A percentile compares a stretch with the other conserved stretches of the same genome.
These are phyloP conservation scores for Ophiostoma ips DNA, from an alignment of 2,329 filamentous ascomycete species.

Conservation along the genomic window DNA sequence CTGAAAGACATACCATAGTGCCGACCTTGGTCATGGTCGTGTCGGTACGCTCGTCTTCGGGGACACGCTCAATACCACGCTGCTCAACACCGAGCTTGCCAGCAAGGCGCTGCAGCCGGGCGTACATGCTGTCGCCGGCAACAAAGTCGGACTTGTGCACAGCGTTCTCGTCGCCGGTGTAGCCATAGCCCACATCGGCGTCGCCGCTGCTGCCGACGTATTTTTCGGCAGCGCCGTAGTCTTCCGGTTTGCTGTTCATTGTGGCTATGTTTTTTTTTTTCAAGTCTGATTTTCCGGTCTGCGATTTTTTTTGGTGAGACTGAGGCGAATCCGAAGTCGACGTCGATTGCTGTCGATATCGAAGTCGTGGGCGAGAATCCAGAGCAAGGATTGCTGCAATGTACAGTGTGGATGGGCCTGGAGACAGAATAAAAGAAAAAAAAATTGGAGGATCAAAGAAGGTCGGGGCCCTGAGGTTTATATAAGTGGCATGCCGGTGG, in stretches of 20 bases:
- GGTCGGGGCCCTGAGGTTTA: constrained; percentile 5
- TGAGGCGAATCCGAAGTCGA: neutral
- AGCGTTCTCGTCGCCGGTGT: constrained; percentile 14
- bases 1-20: constrained; percentile 48
- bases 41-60: constrained; percentile 53
- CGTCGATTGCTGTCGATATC: neutral
- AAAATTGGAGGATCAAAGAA: constrained; percentile 1
- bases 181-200: constrained; percentile 12
- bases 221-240: constrained; percentile 8
- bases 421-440: constrained; percentile 4
- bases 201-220: constrained; percentile 7
- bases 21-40: constrained; percentile 51
- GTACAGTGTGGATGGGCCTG: constrained; percentile 6
- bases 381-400: constrained; percentile 1
- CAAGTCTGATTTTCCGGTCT: constrained; percentile 2
- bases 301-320: neutral
- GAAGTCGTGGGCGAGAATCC: neutral
- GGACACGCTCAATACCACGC: constrained; percentile 62
- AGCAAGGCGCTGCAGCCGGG: constrained; percentile 44
- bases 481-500: constrained; percentile 8
- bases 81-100: constrained; percentile 56
- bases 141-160: constrained; percentile 14
- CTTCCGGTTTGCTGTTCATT: constrained; percentile 3
- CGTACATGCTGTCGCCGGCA: constrained; percentile 16
- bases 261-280: neutral